Evolutionary conservation across 257 asterid species (phyloP).

Genomic region (Solanum gracilifrons): DNA sequence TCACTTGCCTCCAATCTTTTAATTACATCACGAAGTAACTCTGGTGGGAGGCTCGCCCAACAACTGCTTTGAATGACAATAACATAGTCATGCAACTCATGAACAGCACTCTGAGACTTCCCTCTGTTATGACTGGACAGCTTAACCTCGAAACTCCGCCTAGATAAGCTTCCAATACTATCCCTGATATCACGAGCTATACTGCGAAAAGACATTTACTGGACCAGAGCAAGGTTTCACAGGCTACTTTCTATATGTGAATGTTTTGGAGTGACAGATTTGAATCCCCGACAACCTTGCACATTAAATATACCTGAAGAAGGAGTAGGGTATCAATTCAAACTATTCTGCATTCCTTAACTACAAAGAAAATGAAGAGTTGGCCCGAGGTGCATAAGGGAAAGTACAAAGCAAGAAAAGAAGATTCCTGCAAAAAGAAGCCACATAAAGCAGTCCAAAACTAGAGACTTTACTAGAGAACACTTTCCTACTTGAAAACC

Average conservation of each 20-base stretch:
- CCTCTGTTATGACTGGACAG: conserved; percentile 38
- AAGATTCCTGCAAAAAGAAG: conserved; percentile 64
- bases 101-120: conserved; percentile 66
- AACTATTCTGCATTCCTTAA: conserved; percentile 38
- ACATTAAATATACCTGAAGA: conserved; percentile 6
- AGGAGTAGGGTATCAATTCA: conserved; percentile 7
- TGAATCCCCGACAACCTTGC: background rate
- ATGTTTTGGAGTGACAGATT: conserved; percentile 1
- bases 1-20: conserved; percentile 75
- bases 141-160: conserved; percentile 56
- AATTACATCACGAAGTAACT: conserved; percentile 66
- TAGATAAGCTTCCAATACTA: conserved; percentile 71
- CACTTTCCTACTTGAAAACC: conserved; percentile 22
- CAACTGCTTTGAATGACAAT: conserved; percentile 59
- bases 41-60: conserved; percentile 84
- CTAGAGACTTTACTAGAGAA: conserved; percentile 17
- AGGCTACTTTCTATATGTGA: background rate
- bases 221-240: conserved; percentile 5
- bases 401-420: conserved; percentile 78
- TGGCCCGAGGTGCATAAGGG: conserved; percentile 18
- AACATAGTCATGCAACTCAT: conserved; percentile 63
- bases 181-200: conserved; percentile 81
- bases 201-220: conserved; percentile 67
- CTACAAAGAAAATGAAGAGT: conserved; percentile 34
- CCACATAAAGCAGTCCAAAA: conserved; percentile 28